Percentiles rank a stretch among this genome's conserved stretches.
Conservation (phyloP, 495 filamentous ascomycete genomes). For the Cudoniella acicularis region DNA sequence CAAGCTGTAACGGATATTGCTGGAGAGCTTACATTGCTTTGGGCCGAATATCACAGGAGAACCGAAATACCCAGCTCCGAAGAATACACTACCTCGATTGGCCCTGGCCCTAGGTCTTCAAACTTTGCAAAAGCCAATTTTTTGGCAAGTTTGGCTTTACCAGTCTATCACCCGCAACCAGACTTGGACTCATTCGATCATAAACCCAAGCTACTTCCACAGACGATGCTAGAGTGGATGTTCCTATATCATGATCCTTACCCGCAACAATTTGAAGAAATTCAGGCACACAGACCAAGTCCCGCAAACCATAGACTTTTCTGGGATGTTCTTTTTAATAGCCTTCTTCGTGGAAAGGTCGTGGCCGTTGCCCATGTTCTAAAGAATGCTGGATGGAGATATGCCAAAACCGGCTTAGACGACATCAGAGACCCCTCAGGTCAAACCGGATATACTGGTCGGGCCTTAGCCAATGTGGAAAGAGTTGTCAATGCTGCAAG, state of each 20-base stretch:
- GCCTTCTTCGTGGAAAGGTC: slow-evolving; percentile 69
- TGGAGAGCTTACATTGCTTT: slow-evolving; percentile 52
- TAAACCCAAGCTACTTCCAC: slow-evolving; percentile 55
- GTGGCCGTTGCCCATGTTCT: slow-evolving; percentile 58
- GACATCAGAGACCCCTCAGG: slow-evolving; percentile 47
- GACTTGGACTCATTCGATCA: slow-evolving; percentile 13
- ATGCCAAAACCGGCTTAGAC: slow-evolving; percentile 55
- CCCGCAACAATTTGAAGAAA: slow-evolving; percentile 51
- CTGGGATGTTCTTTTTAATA: slow-evolving; percentile 71
- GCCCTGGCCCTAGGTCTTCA: slow-evolving; percentile 56
- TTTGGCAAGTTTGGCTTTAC: slow-evolving; percentile 64
- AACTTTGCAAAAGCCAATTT: slow-evolving; percentile 69
- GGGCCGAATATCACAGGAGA: slow-evolving; percentile 48
- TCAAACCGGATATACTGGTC: slow-evolving; percentile 62
- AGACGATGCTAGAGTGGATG: slow-evolving; percentile 76
- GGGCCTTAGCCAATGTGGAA: slow-evolving; percentile 68
- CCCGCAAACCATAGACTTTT: slow-evolving; percentile 69
- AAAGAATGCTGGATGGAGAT: slow-evolving; percentile 67
- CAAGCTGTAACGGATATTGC: slow-evolving; percentile 51
- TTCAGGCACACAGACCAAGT: slow-evolving; percentile 60
- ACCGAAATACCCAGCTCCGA: slow-evolving; percentile 42
- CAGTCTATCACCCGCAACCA: slow-evolving; percentile 64
- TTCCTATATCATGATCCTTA: slow-evolving; percentile 63
- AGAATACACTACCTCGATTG: slow-evolving; percentile 55
- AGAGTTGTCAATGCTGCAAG: slow-evolving; percentile 61